Percentiles rank a stretch among this genome's conserved stretches.
phyloP scores from a whole-genome alignment of 768 basidiomycete genomes.

The Termitomyces sp. region DNA sequence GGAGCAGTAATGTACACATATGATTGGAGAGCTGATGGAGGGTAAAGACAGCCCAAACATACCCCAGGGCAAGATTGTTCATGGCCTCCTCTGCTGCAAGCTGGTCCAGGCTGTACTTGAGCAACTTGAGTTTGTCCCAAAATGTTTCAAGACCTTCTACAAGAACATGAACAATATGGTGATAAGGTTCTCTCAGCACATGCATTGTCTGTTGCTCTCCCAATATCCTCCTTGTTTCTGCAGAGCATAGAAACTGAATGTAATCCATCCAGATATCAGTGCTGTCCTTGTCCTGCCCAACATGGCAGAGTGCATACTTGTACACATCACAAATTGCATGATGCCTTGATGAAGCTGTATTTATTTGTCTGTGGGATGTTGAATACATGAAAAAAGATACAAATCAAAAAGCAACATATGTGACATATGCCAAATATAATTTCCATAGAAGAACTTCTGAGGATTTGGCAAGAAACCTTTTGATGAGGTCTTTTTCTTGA shows the following conservation, averaged over 20 bases:
- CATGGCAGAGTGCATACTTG: conserved; percentile 84
- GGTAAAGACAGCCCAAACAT: conserved; percentile 92
- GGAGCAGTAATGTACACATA: conserved; percentile 43
- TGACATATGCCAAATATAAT: conserved; percentile 90
- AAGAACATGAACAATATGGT: conserved; percentile 90
- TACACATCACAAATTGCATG: conserved; percentile 80
- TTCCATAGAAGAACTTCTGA: conserved; percentile 90
- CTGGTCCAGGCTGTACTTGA: conserved; percentile 84
- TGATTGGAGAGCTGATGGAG: conserved; percentile 68
- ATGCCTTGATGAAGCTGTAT: conserved; percentile 58
- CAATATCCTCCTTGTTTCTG: conserved; percentile 84
- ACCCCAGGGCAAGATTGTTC: not conserved
- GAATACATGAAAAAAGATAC: not conserved
- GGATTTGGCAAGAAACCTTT: conserved; percentile 77
- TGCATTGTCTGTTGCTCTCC: conserved; percentile 93
- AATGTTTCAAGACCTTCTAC: conserved; percentile 88
- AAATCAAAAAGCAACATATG: conserved; percentile 45
- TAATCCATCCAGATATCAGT: conserved; percentile 94
- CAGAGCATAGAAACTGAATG: conserved; percentile 79
- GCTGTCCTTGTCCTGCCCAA: conserved; percentile 90
- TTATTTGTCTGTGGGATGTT: conserved; percentile 50
- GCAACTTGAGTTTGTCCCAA: conserved; percentile 93
- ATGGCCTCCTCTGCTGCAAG: conserved; percentile 60
- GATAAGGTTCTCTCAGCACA: conserved; percentile 83
- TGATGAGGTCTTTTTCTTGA: conserved; percentile 84